Conservation (phyloP, 2,329 filamentous ascomycete genomes). For the Sporothrix mexicana region DNA sequence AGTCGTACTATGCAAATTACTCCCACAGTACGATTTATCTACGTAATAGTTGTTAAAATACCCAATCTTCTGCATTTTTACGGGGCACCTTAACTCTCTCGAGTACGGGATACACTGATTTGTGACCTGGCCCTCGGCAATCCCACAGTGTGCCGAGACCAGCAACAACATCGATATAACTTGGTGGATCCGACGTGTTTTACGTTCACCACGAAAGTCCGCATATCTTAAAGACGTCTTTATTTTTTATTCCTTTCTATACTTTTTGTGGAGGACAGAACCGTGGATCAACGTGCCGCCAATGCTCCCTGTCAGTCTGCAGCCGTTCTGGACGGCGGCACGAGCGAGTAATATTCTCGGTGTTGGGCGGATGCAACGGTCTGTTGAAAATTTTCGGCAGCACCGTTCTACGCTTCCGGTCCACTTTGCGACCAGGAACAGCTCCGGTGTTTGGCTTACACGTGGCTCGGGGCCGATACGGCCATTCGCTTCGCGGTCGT, state of each 20-base stretch:
- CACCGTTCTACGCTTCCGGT: not conserved
- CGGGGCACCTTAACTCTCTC: too few species aligned
- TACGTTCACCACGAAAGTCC: too few species aligned
- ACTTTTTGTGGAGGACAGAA: too few species aligned
- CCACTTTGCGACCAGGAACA: not conserved
- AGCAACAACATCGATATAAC: not conserved
- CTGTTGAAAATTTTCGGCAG: not conserved
- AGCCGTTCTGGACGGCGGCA: not conserved
- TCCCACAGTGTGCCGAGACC: slow-evolving; percentile 2
- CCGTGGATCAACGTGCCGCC: not conserved
- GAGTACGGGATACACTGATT: not conserved
- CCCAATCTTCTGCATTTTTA: too few species aligned
- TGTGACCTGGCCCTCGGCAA: not conserved
- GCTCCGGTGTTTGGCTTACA: not conserved
- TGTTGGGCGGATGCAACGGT: not conserved
- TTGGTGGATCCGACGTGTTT: not conserved
- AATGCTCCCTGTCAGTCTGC: not conserved
- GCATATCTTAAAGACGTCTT: too few species aligned
- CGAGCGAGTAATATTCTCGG: too few species aligned
- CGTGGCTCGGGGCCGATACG: not conserved
- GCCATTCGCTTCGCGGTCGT: not conserved
- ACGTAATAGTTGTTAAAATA: too few species aligned
- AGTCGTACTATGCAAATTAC: too few species aligned
- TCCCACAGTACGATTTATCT: too few species aligned
- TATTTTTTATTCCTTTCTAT: not conserved